A percentile compares a stretch with the other conserved stretches of the same genome.
Evolutionary conservation across 139 green algal species (phyloP).

Genomic region (Chloropicon primus): DNA sequence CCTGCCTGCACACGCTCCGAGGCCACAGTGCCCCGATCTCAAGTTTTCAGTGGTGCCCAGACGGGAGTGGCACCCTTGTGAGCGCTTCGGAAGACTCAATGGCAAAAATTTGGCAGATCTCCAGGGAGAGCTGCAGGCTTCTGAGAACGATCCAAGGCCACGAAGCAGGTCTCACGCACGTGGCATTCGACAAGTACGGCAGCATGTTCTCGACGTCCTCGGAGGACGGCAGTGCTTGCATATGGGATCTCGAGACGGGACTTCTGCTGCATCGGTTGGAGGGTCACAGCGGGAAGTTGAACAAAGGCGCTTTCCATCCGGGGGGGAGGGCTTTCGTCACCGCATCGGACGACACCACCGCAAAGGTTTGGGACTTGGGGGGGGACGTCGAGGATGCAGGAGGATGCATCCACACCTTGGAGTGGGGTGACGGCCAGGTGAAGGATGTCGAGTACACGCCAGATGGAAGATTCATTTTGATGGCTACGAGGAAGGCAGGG

Average conservation of each 20-base stretch:
- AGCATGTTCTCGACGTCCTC: not conserved
- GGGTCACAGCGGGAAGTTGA: slow-evolving; percentile 4
- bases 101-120: not conserved
- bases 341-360: slow-evolving; percentile 9
- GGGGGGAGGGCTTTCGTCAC: not conserved
- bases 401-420: slow-evolving; percentile 12
- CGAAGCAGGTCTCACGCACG: not conserved
- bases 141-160: not conserved
- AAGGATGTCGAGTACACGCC: slow-evolving; percentile 5
- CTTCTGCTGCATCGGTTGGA: not conserved
- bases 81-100: not conserved
- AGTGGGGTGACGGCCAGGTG: slow-evolving; percentile 4
- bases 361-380: slow-evolving; percentile 13
- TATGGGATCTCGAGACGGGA: slow-evolving; percentile 8
- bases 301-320: slow-evolving; percentile 3
- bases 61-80: not conserved
- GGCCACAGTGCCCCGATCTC: not conserved
- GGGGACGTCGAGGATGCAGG: slow-evolving; percentile 2
- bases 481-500: slow-evolving; percentile 1
- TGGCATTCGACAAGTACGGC: not conserved
- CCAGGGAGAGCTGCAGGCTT: not conserved
- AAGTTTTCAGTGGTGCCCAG: not conserved
- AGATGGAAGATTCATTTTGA: slow-evolving; percentile 1
- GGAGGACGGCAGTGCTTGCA: not conserved
- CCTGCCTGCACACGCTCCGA: not conserved